Conservation (phyloP, 805 yeast species). For the Starmera quercuum region DNA sequence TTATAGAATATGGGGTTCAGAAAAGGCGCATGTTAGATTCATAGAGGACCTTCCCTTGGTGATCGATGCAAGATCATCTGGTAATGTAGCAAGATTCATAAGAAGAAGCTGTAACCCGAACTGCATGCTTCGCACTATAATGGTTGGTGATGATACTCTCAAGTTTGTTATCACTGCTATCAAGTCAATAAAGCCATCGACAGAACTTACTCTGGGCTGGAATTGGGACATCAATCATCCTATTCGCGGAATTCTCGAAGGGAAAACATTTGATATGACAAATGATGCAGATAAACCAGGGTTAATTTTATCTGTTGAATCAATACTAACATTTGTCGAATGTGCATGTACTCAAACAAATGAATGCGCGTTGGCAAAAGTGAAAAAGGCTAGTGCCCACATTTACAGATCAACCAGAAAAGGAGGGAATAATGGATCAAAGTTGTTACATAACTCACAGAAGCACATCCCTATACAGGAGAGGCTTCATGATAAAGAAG, state of each 20-base stretch:
- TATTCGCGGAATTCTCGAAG: constrained; percentile 42
- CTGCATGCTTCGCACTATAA: constrained; percentile 49
- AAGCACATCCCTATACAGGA: constrained; percentile 23
- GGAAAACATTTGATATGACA: constrained; percentile 44
- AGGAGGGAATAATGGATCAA: constrained; percentile 17
- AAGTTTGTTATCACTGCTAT: constrained; percentile 52
- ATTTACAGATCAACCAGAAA: constrained; percentile 44
- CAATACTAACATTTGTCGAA: constrained; percentile 52
- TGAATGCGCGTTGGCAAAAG: constrained; percentile 51
- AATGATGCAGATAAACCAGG: constrained; percentile 44
- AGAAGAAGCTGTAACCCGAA: constrained; percentile 75
- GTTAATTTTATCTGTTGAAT: constrained; percentile 54
- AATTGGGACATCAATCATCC: constrained; percentile 84
- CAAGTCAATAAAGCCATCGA: constrained; percentile 49
- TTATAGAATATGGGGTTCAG: constrained; percentile 67
- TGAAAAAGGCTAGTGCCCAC: constrained; percentile 54
- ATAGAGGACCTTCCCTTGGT: constrained; percentile 55
- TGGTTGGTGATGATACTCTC: constrained; percentile 27
- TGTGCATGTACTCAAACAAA: constrained; percentile 47
- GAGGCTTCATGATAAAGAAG: constrained; percentile 14
- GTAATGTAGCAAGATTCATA: constrained; percentile 67
- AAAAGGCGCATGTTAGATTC: constrained; percentile 49
- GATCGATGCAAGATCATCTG: constrained; percentile 73
- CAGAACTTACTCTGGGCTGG: constrained; percentile 79
- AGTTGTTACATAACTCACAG: constrained; percentile 25